phyloP scores from a whole-genome alignment of 164 flowering plant genomes.

The Taxillus chinensis region DNA sequence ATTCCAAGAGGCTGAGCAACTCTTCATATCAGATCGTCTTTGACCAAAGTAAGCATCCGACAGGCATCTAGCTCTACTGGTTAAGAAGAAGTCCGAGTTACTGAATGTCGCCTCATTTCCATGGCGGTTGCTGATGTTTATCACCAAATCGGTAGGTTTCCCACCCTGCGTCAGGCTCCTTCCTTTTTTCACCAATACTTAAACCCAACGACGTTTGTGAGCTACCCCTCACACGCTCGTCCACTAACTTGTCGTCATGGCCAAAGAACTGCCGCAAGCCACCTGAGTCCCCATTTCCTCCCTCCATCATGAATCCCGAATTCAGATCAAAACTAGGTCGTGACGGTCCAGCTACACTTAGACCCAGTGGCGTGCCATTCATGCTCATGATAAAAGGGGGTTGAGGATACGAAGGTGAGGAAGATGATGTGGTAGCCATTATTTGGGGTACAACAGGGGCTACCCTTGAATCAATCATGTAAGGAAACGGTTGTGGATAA shows the following conservation, averaged over 20 bases:
- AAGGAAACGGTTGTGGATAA: conserved; percentile 36
- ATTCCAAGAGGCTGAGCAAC: conserved; percentile 20
- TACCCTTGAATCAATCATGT: conserved; percentile 65
- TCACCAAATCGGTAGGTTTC: conserved; percentile 29
- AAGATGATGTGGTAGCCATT: conserved; percentile 29
- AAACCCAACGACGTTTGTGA: conserved; percentile 37
- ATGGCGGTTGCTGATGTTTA: conserved; percentile 50
- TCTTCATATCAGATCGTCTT: conserved; percentile 7
- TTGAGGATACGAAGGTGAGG: conserved; percentile 30
- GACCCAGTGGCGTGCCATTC: conserved; percentile 18
- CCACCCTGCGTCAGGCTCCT: conserved; percentile 77
- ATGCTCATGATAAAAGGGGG: conserved; percentile 43
- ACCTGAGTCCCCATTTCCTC: conserved; percentile 25
- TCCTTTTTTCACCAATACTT: conserved; percentile 45
- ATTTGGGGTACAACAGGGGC: conserved; percentile 48
- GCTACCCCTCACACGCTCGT: conserved; percentile 34
- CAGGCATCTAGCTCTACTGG: not conserved
- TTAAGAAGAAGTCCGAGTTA: conserved; percentile 9
- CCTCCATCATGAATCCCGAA: conserved; percentile 32
- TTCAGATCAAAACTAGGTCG: conserved; percentile 49
- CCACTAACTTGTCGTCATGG: conserved; percentile 34
- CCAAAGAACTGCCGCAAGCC: conserved; percentile 23
- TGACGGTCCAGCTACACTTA: conserved; percentile 32
- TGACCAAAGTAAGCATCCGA: conserved; percentile 9
- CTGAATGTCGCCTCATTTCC: conserved; percentile 39